Evolutionary conservation across 768 basidiomycete genomes (phyloP), one percentile per base, ranked within the genome.

Genomic region (Macrocybe gigantea): DNA sequence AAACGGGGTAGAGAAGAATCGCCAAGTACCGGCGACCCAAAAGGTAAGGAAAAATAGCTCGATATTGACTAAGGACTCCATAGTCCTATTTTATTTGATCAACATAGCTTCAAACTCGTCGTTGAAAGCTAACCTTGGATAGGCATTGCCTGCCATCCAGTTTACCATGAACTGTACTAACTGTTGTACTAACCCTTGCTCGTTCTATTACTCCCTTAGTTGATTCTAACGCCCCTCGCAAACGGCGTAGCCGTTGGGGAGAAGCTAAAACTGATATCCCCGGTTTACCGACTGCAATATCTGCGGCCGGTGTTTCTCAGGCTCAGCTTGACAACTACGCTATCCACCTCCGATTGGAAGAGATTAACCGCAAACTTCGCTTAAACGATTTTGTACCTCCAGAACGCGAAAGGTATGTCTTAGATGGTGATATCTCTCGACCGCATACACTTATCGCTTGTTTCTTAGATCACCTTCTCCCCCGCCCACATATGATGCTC

Each of bases 251-350:
- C 60, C 88, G 96, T 49, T 99, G 94, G 94, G 96, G 96, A 55
- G 95, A 96, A 57, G 88, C 82, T 50, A 90, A 90, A 65, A 80
- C 85, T 44, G 88, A 94, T 56, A 86, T 93, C 43, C 90, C 93
- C 47, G 94, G 93, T 48, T 68, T 97, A 46, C 96, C 96, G 5
- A 95, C 93, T 38, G 93, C 93, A 40, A 94, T 99, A 54, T 87
- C 85, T 55, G 87, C 89, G 38, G 84, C 88, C 40, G 93, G 95
- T 51, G 93, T 99, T 45, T 93, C 93, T 15, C 92, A 93, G 62
- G 84, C 86, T 45, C 94, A 98, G 65, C 84, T 99, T 46, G 95
- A 98, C 69, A 94, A 93, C 61, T 99, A 99, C 67, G 95, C 96
- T 33, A 92, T 94, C 47, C 93, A 96, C 61, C 75, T 98, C 41